Percentiles rank a stretch among this genome's conserved stretches.
Evolutionary conservation across 1,284 basidiomycete species (phyloP).

Genomic region (Pseudozyma tsukubaensis): DNA sequence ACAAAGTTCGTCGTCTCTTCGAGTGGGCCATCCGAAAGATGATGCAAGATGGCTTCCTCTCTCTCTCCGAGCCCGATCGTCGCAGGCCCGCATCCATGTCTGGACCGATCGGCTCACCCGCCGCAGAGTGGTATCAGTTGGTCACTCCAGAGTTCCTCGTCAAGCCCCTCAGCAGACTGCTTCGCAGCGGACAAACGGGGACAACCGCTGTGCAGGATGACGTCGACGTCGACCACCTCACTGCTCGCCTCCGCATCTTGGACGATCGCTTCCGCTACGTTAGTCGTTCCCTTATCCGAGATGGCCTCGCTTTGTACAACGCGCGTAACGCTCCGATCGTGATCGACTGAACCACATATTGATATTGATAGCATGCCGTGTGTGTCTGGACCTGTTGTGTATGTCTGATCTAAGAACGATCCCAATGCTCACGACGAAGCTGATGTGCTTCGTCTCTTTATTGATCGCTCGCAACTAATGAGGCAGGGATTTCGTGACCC

Average conservation of each 20-base stretch:
- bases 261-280: constrained; percentile 45
- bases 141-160: constrained; percentile 38
- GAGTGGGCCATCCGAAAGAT: constrained; percentile 46
- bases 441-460: too few relatives aligned
- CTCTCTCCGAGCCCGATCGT: constrained; percentile 12
- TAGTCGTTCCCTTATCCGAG: constrained; percentile 27
- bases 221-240: constrained; percentile 16
- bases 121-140: constrained; percentile 19
- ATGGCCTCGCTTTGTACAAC: constrained; percentile 28
- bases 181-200: constrained; percentile 1
- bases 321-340: constrained; percentile 20
- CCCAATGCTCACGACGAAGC: too few relatives aligned
- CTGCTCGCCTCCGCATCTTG: constrained; percentile 26
- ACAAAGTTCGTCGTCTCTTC: constrained; percentile 38
- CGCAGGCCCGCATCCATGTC: neutral
- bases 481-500: too few relatives aligned
- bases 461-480: too few relatives aligned
- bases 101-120: neutral
- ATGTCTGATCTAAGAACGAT: too few relatives aligned
- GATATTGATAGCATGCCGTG: too few relatives aligned
- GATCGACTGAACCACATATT: constrained; percentile 16
- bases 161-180: constrained; percentile 14
- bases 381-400: too few relatives aligned
- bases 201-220: neutral
- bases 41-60: constrained; percentile 50